Evolutionary conservation across 345 rosid species (phyloP), one percentile per base, ranked within the genome.

Genomic region (Pistacia integerrima): DNA sequence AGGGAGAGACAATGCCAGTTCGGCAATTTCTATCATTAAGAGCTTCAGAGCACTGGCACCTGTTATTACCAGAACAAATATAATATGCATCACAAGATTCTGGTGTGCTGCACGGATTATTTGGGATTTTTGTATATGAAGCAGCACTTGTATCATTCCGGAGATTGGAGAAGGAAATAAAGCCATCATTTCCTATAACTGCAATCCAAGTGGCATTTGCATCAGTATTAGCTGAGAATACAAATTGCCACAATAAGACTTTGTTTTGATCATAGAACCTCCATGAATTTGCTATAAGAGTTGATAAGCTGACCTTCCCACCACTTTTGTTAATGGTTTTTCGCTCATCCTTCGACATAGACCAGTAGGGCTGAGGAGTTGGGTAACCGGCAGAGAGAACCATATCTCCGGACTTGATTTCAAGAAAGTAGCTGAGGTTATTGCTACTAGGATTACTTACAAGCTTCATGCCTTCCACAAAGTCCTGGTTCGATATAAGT

Each of bases 301-400:
- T 80, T 30, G 98, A 91, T 9, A 35, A 68, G 58, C 79, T 74
- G 57, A 88, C 88, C 18, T 48, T 67, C 14, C 89, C 89, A 2
- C 92, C 91, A 1, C 12, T 81, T 73, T 82, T 76, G 76, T 93
- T 81, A 59, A 84, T 78, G 72, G 76, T 85, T 36, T 4, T 89
- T 13, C 81, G 70, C 2, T 49, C 75, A 0, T 92, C 98, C 9
- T 64, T 87, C 55, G 77, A 70, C 84, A 92, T 82, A 7, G 98
- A 90, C 98, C 99, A 96, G 77, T 96, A 96, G 1, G 89, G 84
- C 79, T 96, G 97, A 9, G 89, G 92, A 51, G 88, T 84, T 48
- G 49, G 73, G 80, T 82, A 91, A 46, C 82, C 86, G 0, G 91
- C 98, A 30, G 87, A 93, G 30, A 93, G 88, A 48, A 88, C 41